Evolutionary conservation across 805 yeast genomes (phyloP).

Genomic region (Yarrowia phangngaensis): DNA sequence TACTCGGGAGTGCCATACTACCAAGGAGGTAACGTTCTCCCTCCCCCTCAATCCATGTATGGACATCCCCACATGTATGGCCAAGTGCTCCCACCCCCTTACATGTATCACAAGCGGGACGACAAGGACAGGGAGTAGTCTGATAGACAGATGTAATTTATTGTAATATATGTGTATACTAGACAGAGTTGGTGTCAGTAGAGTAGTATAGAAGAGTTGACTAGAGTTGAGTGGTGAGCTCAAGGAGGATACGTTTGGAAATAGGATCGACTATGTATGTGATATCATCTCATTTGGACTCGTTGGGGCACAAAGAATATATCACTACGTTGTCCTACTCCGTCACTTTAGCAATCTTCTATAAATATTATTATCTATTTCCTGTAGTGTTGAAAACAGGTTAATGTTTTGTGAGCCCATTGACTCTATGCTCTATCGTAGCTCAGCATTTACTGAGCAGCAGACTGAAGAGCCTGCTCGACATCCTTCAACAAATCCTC

Average conservation of each 20-base stretch:
- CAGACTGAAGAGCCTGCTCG: constrained; percentile 55
- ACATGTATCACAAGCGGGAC: constrained; percentile 20
- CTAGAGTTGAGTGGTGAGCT: no score
- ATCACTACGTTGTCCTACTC: no score
- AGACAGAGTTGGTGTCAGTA: background rate
- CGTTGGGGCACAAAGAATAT: no score
- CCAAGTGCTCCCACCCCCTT: constrained; percentile 18
- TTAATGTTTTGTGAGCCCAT: background rate
- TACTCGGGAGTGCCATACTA: constrained; percentile 16
- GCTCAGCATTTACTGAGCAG: background rate
- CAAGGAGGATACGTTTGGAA: no score
- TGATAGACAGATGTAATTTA: no score
- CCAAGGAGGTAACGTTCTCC: constrained; percentile 13
- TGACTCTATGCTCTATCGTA: no score
- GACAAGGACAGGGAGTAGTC: constrained; percentile 1
- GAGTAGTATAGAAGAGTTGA: no score
- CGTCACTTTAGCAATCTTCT: no score
- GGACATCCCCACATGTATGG: constrained; percentile 23
- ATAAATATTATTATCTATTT: constrained; percentile 21
- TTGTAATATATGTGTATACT: constrained; percentile 25
- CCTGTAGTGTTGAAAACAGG: constrained; percentile 22
- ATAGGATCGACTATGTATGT: no score
- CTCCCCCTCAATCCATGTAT: constrained; percentile 22
- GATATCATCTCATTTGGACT: no score
- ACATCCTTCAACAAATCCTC: constrained; percentile 72